A percentile compares a stretch with the other conserved stretches of the same genome.
phyloP scores from a whole-genome alignment of 148 eudicot species.

The Selenicereus undatus region DNA sequence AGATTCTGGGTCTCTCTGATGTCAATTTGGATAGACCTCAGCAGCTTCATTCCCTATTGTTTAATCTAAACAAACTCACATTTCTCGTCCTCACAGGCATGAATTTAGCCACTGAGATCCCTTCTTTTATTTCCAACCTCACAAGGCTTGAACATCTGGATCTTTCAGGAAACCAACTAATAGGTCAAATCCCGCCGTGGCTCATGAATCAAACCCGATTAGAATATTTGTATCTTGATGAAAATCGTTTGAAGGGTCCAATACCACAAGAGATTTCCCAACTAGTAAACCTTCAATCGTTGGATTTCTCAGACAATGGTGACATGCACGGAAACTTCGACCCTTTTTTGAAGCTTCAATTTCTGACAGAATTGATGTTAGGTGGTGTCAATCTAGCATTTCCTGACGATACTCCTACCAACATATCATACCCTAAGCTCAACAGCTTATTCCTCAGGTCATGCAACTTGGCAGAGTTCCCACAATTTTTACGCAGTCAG shows the following conservation, averaged over 20 bases:
- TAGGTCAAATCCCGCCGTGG: background rate
- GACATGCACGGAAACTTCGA: background rate
- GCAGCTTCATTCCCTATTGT: background rate
- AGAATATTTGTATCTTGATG: background rate
- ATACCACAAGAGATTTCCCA: background rate
- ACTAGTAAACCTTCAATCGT: background rate
- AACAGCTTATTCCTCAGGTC: background rate
- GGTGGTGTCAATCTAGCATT: background rate
- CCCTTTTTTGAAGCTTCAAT: background rate
- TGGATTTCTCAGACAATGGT: background rate
- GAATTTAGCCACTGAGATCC: background rate
- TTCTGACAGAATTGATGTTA: background rate
- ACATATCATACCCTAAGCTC: background rate
- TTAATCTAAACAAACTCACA: background rate
- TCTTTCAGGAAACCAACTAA: background rate
- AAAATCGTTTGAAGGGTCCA: background rate
- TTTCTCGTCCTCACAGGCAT: background rate
- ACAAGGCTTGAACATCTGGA: background rate
- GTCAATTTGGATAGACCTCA: background rate
- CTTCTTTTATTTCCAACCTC: background rate
- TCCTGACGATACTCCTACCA: background rate
- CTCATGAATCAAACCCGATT: background rate
- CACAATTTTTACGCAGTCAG: background rate
- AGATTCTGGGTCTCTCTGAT: background rate
- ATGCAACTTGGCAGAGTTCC: background rate